Base-by-base conservation (phyloP, 2,329 filamentous ascomycete species). In the Neofusicoccum umdonicola region DNA sequence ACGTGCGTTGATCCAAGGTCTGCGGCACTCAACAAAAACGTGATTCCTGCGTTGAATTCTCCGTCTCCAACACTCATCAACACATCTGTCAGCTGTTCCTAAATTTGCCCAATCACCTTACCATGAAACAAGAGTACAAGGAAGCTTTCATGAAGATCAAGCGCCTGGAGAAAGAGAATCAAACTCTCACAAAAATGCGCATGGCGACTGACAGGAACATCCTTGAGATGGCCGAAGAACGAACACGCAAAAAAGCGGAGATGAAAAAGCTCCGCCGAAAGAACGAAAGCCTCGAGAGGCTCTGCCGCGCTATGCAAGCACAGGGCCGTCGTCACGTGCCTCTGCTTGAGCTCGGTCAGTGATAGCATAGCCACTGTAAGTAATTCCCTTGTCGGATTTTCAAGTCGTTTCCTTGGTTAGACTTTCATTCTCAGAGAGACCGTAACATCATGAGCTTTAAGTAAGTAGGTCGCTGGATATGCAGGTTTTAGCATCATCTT, bases 131-230 rank as follows among this genome's bases (percentile, higher is more conserved):
- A 81, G 95, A 98, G 79, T 98, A 98, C 93, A 95, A 98, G 79
- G 95, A 98, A 74, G 98, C 98, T 93, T 97, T 93, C 0, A 97
- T 97, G 82, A 98, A 98, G 82, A 97, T 94, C 6, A 97, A 97
- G 79, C 89, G 93, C 31, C 83, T 99, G 62, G 95, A 99, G 77
- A 97, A 97, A 79, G 95, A 98, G 74, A 98, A 98, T 72, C 90
- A 95, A 71, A 90, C 87, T 17, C 85, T 97, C 60, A 96, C 92
- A 69, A 88, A 93, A 64, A 97, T 97, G 78, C 94, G 97, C 77
- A 93, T 97, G 71, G 88, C 92, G 54, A 96, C 93, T 27, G 95
- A 95, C 73, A 89, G 91, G 69, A 98, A 97, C 77, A 97, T 99
- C 74, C 87, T 97, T 66, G 91, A 95, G 74, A 97, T 98, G 94